Evolutionary conservation across 2,329 filamentous ascomycete species (phyloP), one percentile per base, ranked within the genome.

Genomic region (Amesomyces nigricolor): DNA sequence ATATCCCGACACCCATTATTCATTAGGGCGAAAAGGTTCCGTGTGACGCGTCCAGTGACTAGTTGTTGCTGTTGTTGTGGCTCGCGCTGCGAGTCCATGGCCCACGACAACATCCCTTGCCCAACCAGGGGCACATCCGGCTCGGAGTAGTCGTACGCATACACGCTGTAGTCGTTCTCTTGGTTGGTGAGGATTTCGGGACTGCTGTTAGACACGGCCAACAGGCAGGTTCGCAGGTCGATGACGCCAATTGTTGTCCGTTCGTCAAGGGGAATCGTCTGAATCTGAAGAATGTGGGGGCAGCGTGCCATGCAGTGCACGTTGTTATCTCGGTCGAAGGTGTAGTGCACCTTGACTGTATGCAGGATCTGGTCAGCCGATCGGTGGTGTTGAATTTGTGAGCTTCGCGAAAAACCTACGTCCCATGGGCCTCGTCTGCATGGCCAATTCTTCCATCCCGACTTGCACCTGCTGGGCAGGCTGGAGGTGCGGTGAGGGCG

Each of bases 91-190:
- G 77, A 74, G 16, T 67, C 82, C 45, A 97, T 77, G 19, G 86
- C 83, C 81, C 88, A 87, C 38, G 94, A 97, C 17, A 99, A 78
- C 85, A 97, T 89, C 51, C 95, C 94, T 71, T 99, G 92, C 19
- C 94, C 94, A 22, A 96, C 92, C 54, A 97, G 79, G 51, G 95
- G 94, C 16, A 86, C 89, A 67, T 96, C 91, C 61, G 89, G 88
- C 72, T 99, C 94, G 11, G 94, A 96, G 71, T 92, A 97, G 71
- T 99, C 94, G 74, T 90, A 89, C 30, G 92, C 91, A 72, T 99
- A 99, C 54, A 99, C 85, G n/a, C 91, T 94, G 73, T 94, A 99
- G 73, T 99, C 91, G 71, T 82, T 74, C 74, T 73, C 87, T 78
- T 58, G 86, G 68, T 76, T 87, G 77, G 67, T 82, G 46, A 91